A percentile compares a stretch with the other conserved stretches of the same genome.
Conservation (phyloP, 495 filamentous ascomycete species). For the Haplographium delicatum region DNA sequence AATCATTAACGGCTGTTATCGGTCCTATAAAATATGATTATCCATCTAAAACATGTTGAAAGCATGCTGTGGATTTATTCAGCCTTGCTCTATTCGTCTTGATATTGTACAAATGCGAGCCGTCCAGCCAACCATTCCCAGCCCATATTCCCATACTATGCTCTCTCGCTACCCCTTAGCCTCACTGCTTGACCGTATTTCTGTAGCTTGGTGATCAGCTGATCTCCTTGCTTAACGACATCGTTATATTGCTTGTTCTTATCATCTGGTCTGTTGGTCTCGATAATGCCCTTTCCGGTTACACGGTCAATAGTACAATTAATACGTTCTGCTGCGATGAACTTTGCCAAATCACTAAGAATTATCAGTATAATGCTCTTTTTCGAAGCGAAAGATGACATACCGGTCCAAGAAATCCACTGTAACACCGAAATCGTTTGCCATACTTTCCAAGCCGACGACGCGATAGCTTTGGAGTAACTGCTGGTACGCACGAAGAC, state of each 20-base stretch:
- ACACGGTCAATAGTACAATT: constrained; percentile 97
- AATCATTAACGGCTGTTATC: too few relatives aligned
- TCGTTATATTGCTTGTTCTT: constrained; percentile 99
- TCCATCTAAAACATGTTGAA: too few relatives aligned
- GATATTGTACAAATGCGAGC: constrained; percentile 21
- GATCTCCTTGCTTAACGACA: constrained; percentile 93
- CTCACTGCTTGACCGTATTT: constrained; percentile 97
- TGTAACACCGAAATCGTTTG: constrained; percentile 88
- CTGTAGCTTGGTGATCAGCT: constrained; percentile 96
- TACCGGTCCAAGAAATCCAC: constrained; percentile 95
- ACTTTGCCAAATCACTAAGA: constrained; percentile 86
- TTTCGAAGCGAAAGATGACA: constrained; percentile 19
- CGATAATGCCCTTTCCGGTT: constrained; percentile 80
- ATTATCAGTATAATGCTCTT: constrained; percentile 15
- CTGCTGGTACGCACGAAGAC: constrained; percentile 90
- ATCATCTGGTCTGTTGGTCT: constrained; percentile 94
- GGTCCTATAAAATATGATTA: too few relatives aligned
- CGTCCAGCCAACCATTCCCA: neutral
- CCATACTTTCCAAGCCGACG: constrained; percentile 94
- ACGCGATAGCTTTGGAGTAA: constrained; percentile 96
- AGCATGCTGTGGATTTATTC: too few relatives aligned
- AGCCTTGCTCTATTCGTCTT: constrained; percentile 15
- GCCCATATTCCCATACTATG: constrained; percentile 28
- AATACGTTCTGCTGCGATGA: constrained; percentile 91
- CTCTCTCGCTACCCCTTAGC: constrained; percentile 88